Evolutionary conservation across 192 early-diverging fungal species (phyloP), one percentile per base, ranked within the genome.

Genomic region (Coemansia sp.): DNA sequence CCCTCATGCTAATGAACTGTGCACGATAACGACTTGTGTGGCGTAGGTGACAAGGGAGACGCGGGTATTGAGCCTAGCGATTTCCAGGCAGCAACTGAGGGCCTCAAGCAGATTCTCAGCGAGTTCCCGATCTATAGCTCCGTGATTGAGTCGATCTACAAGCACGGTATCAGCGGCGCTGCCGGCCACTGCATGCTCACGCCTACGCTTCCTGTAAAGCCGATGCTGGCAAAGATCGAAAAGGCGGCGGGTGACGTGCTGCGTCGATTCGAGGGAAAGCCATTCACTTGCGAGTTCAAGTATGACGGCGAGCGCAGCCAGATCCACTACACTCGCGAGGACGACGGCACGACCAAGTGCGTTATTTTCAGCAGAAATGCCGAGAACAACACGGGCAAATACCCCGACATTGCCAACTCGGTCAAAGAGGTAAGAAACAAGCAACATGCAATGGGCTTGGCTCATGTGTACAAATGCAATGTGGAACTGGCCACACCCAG

Each of bases 151-250:
- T 87, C 88, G 24, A 80, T 99, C 7, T 84, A 97, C 40, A 77
- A 94, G 45, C 62, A 92, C 41, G 93, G 94, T 0, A 84, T 95
- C 27, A 75, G 85, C 10, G 76, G 87, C 24, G 64, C 98, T 22
- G 73, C 77, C 27, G 84, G 90, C 17, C 69, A 88, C n/a, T 98
- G 96, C 70, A 95, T 94, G 75, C 84, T 99, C 41, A 92, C 91
- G 15, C 96, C 98, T 25, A 94, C 94, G 2, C 93, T 99, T 56
- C 98, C 98, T 7, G 84, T 98, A 15, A 98, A 99, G 61, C 98
- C 98, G 10, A 99, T 99, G 98, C 88, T 99, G 67, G 98, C 98
- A 9, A 96, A 99, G 84, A 97, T 97, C 9, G 98, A 97, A 43
- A 98, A 98, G 76, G 87, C 87, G 35, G 82, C 98, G 5, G 89